Base-by-base conservation (phyloP, 176 grass and related monocot genomes). In the Avena atlantica region DNA sequence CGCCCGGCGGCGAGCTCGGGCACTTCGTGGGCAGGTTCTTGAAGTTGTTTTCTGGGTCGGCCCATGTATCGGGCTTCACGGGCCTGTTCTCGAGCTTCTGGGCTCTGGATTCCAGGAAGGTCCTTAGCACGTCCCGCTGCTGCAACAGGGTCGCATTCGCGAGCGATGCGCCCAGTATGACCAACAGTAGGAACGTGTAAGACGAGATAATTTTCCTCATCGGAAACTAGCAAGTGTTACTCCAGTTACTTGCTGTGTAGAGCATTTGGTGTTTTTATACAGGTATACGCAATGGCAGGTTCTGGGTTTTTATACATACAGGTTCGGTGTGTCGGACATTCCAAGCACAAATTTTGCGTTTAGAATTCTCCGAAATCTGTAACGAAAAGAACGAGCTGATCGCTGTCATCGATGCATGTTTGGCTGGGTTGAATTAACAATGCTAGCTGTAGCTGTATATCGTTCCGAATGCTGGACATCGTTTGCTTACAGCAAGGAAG, bases 1-100 rank as follows among this genome's bases (percentile, higher is more conserved):
- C 57, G 9, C 85, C 86, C 10, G 48, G 78, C 62, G 87, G 79
- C 34, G 67, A 50, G 63, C n/a, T 16, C 14, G 63, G 24, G 51
- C 65, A 89, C 29, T 11, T 19, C 21, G 53, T 24, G 27, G 72
- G 70, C 10, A 92, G 73, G 47, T 78, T 2, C 0, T 66, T 7
- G 53, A 81, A 78, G 63, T 59, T 81, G 31, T 60, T 21, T 1
- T 8, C 23, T 1, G 72, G 81, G 8, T 70, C 78, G 1, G 34
- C 29, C 84, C 87, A 90, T 11, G 50, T 14, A 15, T 73, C 40
- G 4, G 70, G 14, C 14, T 19, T 49, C 1, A 24, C 24, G 10
- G 8, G 48, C 48, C 73, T 48, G 14, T 16, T 76, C 3, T 7
- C 24, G 7, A 51, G 47, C 7, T 0, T 31, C 13, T 53, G 8